Base-by-base conservation (phyloP, 2,329 filamentous ascomycete genomes). In the Mycogone perniciosa region DNA sequence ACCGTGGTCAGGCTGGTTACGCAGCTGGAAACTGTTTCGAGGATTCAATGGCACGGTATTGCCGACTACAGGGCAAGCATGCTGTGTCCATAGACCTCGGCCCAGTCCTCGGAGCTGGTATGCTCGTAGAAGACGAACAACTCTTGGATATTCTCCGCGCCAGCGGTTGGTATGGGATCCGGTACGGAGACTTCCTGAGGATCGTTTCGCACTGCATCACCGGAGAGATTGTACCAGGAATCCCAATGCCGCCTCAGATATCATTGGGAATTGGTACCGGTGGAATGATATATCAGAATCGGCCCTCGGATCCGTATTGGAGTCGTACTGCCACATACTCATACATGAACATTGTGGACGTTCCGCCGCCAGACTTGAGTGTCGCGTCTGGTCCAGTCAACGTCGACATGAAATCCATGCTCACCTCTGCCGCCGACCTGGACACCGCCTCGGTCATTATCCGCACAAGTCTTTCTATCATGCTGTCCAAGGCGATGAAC, bases 1-100 rank as follows among this genome's bases (percentile, higher is more conserved):
- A 76, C 55, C 73, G 75, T 5, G 77, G 77, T 0, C 80, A 83
- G 53, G 73, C 76, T 10, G 81, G 80, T 61, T 83, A 83, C 54
- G 74, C 77, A 2, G 77, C 78, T 0, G 79, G 75, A 5, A 79
- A 80, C 57, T 66, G 65, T 44, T 77, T 75, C 56, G 67, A 76
- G 45, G 76, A 80, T 46, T 70, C 74, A 0, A 66, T 80, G 20
- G 74, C 75, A 0, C 62, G 60, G 5, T 62, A 66, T 47, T 60
- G 63, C 39, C 61, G 62, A 7, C 59, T 61, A 0, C 48, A 56
- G 4, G 68, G 64, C 5, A 62, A 63, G 30, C 67, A 64, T 48
- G 72, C 72, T 5, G 67, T 73, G 2, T 76, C 76, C 5, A 65
- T 79, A 35, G 76, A 78, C 56, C 66, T 79, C 1, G 76, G 76